Base-by-base conservation (phyloP, 2,329 filamentous ascomycete species). In the Aspergillus phoenicis region DNA sequence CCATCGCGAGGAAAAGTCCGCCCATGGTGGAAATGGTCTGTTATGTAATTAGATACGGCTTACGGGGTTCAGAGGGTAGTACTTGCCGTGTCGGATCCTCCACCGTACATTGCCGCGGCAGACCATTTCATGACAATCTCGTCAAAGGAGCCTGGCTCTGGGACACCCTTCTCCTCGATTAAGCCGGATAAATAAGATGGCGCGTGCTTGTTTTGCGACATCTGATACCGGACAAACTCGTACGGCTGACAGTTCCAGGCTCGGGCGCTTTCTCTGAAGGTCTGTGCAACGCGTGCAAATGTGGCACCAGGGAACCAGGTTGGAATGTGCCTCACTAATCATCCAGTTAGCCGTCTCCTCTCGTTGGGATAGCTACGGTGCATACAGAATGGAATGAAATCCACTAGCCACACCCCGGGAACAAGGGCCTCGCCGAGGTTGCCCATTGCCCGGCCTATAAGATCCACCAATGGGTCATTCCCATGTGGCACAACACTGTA, bases 401-500 rank as follows among this genome's bases (percentile, higher is more conserved):
- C 64, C 1, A 66, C 64, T 0, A 66, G 22, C 62, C 64, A 66
- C n/a, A 49, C 28, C 8, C 60, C 64, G 0, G 62, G 62, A 1
- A 39, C 8, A 2, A 59, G 10, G 7, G 62, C 26, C 3, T 17
- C 66, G 1, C 74, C 69, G 55, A 84, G 81, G 5, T 79, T 60
- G 0, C 70, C 69, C 66, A 84, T 73, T 1, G 77, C 74, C 24
- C 73, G 62, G 2, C 75, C 75, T 0, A 76, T 75, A 8, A 83
- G 60, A 26, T 80, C 71, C 3, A 84, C 75, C 2, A 84, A 69
- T 4, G 78, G 78, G 58, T 84, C 82, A 11, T 59, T 55, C 1
- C 66, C 66, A 10, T 77, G 71, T 1, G 74, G 65, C 36, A 80
- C 77, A 22, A 77, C 71, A 0, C 71, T 81, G 62, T 84, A 84